Base-by-base conservation (phyloP, 495 filamentous ascomycete genomes). In the Aspergillus coremiiformis region DNA sequence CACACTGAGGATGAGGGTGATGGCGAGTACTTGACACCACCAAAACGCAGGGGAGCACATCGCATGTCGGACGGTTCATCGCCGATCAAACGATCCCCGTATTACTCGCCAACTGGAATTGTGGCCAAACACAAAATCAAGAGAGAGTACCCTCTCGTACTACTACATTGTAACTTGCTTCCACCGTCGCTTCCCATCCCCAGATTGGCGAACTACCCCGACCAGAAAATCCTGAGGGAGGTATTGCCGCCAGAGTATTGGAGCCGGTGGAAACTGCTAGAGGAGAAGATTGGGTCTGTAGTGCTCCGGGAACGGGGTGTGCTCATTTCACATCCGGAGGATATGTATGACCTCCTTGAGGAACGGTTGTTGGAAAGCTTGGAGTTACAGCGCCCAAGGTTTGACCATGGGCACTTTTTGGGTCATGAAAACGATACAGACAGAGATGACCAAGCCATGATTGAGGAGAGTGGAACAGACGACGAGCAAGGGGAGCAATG, bases 331-430 rank as follows among this genome's bases (percentile, higher is more conserved):
- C 93, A 98, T 61, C 93, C 93, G 11, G 81, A 86, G 58, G 89
- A 90, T 52, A 85, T 94, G 56, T 96, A 91, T 61, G 92, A 95
- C 60, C 67, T 95, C 21, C 79, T 98, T 0, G 93, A 98, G 66
- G 93, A 96, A 66, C 77, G 90, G 14, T 71, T 98, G n/a, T 69
- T 96, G 4, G 92, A 96, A 66, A 84, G 85, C 7, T 68, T 98
- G 22, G 89, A 96, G 57, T 70, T 96, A 11, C 84, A 84, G 30
- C 71, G 79, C 1, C 84, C 88, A 0, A 72, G 84, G 3, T 67
- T 92, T 2, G 85, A 87, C 59, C 89, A 88, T 49, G 93, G 93
- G 0, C 89, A 96, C 60, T 81, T 79, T 37, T 52, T 78, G 1
- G 68, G 68, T 0, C 60, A 64, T 3, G 70, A 73, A 45, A 71